Base-by-base conservation (phyloP, 2,329 filamentous ascomycete species). In the Venturia nashicola region DNA sequence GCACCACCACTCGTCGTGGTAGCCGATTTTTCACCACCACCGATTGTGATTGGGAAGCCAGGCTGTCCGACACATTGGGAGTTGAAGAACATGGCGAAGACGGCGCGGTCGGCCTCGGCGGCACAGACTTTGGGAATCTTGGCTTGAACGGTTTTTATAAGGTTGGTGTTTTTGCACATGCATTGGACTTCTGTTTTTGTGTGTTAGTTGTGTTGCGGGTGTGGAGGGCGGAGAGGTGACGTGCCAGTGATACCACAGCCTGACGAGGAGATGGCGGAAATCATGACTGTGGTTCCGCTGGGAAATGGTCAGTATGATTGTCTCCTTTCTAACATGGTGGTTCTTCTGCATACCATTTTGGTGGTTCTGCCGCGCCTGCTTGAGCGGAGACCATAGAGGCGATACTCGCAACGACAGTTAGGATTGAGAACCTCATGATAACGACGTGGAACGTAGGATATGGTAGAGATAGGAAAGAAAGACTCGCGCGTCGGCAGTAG, bases 211-310 rank as follows among this genome's bases (percentile, higher is more conserved):
- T 43, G 23, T 60, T 42, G 34, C 6, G 6, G 23, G 2, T 18
- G 11, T 32, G 27, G 12, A 14, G 43, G 36, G 20, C 8, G 3
- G 14, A 14, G 59, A 27, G 42, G n/a, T 18, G 59, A 43, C 59
- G n/a, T 42, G 36, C 59, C 59, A 60, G 59, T 60, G 59, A 60
- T 42, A 23, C 39, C 59, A n/a, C 59, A 60, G n/a, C 59, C 59
- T 42, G 59, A 60, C 0, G 59, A 43, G 39, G 59, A 60, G n/a
- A 60, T 44, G 39, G 59, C 59, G n/a, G 36, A 32, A 23, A 60
- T 43, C 59, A 60, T 60, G 42, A 60, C 34, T 42, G 36, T 60
- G 20, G 59, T 60, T 23, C 59, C 59, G 9, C 59, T 60, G 36
- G 11, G 20, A 14, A 9, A 11, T 16, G 3, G 20, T 60, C n/a